Evolutionary conservation across 306 rosid species (phyloP).

Genomic region (Erythrophleum fordii): DNA sequence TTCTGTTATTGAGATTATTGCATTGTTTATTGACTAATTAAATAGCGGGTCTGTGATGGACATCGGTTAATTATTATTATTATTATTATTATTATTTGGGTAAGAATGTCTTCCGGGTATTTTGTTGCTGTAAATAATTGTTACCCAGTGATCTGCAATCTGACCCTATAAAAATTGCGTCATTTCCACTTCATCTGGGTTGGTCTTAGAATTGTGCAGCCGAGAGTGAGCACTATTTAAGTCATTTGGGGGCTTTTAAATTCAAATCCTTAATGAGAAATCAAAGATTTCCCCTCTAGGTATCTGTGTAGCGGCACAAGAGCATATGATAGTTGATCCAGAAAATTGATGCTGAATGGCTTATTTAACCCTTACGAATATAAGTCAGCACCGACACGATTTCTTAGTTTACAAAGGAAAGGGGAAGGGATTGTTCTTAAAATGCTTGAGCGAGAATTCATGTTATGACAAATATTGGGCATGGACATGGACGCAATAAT

Average conservation of each 20-base stretch:
- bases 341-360: no score
- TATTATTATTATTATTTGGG: not conserved
- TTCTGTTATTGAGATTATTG: not conserved
- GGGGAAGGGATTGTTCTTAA: no score
- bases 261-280: no score
- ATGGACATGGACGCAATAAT: not conserved
- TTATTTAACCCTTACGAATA: not conserved
- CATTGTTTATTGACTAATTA: not conserved
- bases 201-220: not conserved
- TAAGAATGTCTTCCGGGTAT: not conserved
- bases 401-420: no score
- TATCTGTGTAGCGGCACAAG: no score
- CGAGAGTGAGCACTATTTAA: not conserved
- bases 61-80: not conserved
- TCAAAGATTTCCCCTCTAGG: no score
- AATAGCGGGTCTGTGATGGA: conserved; percentile 5
- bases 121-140: conserved; percentile 26
- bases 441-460: no score
- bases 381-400: not conserved
- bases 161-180: not conserved
- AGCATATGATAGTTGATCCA: no score
- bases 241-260: not conserved
- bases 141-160: not conserved
- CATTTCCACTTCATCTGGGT: not conserved
- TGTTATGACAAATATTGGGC: not conserved